Conservation (phyloP, 2,329 filamentous ascomycete species). For the Colletotrichum shisoi region DNA sequence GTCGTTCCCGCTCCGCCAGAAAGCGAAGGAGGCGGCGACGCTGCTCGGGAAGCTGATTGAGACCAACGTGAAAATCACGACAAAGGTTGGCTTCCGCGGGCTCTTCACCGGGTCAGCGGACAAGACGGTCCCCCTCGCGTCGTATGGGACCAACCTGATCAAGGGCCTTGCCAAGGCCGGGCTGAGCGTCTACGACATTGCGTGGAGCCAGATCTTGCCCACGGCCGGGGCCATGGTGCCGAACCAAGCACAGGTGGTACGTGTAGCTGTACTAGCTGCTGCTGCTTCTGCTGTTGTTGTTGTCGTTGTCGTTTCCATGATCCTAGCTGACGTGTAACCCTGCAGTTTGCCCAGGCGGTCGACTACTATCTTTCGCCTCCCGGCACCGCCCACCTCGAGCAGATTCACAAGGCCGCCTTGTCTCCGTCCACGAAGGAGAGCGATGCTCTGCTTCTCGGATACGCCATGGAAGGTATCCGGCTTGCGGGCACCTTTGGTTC, state of each 20-base stretch:
- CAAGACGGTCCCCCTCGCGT: slow-evolving; percentile 64
- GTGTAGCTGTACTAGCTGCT: slow-evolving; percentile 41
- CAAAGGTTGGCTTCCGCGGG: slow-evolving; percentile 55
- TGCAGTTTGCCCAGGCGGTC: slow-evolving; percentile 73
- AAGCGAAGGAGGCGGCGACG: slow-evolving; percentile 62
- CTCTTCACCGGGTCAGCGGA: slow-evolving; percentile 60
- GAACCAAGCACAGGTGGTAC: slow-evolving; percentile 72
- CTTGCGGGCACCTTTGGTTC: slow-evolving; percentile 69
- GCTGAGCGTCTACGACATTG: slow-evolving; percentile 69
- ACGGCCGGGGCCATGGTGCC: slow-evolving; percentile 72
- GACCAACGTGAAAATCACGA: slow-evolving; percentile 69
- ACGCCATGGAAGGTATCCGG: slow-evolving; percentile 75
- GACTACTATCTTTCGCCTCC: slow-evolving; percentile 73
- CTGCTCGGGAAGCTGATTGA: slow-evolving; percentile 70
- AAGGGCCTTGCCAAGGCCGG: slow-evolving; percentile 71
- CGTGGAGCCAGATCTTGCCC: slow-evolving; percentile 75
- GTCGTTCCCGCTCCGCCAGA: slow-evolving; percentile 69
- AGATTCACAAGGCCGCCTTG: slow-evolving; percentile 67
- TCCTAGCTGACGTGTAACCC: slow-evolving; percentile 38
- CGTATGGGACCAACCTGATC: slow-evolving; percentile 72
- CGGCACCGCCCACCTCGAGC: slow-evolving; percentile 63
- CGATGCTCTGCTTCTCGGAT: slow-evolving; percentile 71
- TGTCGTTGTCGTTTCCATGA: too few relatives aligned
- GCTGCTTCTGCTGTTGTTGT: too few relatives aligned
- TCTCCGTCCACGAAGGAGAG: slow-evolving; percentile 63